These are phyloP conservation scores for Trichoderma koningii DNA, from an alignment of 2,329 filamentous ascomycete species.

Conservation along the genomic window DNA sequence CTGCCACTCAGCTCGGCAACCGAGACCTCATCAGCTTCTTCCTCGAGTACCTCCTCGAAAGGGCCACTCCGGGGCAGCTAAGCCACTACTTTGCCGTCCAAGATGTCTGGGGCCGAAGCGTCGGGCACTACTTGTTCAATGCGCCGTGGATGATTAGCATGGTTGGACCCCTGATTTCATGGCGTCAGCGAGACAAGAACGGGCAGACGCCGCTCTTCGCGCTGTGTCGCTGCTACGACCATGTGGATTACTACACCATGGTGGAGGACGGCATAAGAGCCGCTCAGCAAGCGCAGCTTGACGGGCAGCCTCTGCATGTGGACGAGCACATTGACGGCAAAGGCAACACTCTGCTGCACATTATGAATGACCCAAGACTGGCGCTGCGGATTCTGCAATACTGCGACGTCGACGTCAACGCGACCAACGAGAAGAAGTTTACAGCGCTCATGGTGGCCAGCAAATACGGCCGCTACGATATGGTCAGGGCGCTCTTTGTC, in stretches of 20 bases:
- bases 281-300: conserved; percentile 72
- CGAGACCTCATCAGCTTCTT: conserved; percentile 73
- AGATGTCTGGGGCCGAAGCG: conserved; percentile 82
- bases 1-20: conserved; percentile 84
- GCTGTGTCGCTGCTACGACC: conserved; percentile 91
- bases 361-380: conserved; percentile 82
- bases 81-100: conserved; percentile 70
- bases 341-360: conserved; percentile 93
- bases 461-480: conserved; percentile 94
- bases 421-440: conserved; percentile 90
- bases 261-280: conserved; percentile 77
- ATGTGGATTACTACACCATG: conserved; percentile 84
- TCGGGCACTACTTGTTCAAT: conserved; percentile 96
- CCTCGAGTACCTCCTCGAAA: conserved; percentile 67
- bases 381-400: conserved; percentile 73
- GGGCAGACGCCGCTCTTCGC: conserved; percentile 98
- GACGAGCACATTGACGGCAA: conserved; percentile 92
- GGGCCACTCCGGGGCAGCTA: conserved; percentile 58
- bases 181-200: conserved; percentile 91
- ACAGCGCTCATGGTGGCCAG: conserved; percentile 97
- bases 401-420: conserved; percentile 95
- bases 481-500: conserved; percentile 83
- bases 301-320: conserved; percentile 78
- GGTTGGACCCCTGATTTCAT: conserved; percentile 78
- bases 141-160: conserved; percentile 76